Evolutionary conservation across 441 rosid species (phyloP).

Genomic region (Aquilaria agallochum): DNA sequence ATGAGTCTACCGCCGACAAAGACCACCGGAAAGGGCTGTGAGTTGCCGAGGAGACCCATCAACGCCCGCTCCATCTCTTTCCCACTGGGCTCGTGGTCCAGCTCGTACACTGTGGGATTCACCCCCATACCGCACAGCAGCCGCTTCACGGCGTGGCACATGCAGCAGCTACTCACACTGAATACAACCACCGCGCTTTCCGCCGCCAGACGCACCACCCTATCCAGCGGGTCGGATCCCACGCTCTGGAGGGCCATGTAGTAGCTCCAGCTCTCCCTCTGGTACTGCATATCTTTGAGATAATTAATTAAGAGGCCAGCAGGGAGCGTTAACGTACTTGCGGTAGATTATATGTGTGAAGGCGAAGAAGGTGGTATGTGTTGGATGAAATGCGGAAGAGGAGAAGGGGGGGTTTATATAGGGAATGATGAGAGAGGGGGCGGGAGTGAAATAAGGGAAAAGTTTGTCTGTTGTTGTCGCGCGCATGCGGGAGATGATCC

Average conservation of each 20-base stretch:
- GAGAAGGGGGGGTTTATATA: neutral
- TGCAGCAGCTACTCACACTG: slow-evolving; percentile 63
- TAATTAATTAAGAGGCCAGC: too few species aligned
- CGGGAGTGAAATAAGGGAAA: slow-evolving; percentile 5
- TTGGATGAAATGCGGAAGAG: neutral
- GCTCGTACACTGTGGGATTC: slow-evolving; percentile 60
- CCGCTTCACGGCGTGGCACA: slow-evolving; percentile 73
- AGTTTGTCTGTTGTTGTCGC: slow-evolving; percentile 50
- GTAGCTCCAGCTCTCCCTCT: slow-evolving; percentile 20
- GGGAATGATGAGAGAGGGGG: neutral
- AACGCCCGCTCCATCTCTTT: slow-evolving; percentile 48
- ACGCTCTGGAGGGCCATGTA: slow-evolving; percentile 13
- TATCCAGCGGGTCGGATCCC: slow-evolving; percentile 33
- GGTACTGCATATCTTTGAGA: slow-evolving; percentile 18
- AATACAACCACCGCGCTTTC: slow-evolving; percentile 67
- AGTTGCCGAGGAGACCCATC: slow-evolving; percentile 31
- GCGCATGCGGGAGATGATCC: slow-evolving; percentile 32
- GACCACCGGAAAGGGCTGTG: slow-evolving; percentile 42
- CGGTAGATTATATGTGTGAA: neutral
- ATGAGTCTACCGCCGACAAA: slow-evolving; percentile 64
- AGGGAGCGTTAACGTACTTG: too few species aligned
- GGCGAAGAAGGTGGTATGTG: neutral
- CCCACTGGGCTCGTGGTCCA: slow-evolving; percentile 57
- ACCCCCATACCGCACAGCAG: slow-evolving; percentile 71
- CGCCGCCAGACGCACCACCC: slow-evolving; percentile 38